These are phyloP conservation scores for Aquilaria sinensis DNA, from an alignment of 345 rosid species.

Conservation along the genomic window DNA sequence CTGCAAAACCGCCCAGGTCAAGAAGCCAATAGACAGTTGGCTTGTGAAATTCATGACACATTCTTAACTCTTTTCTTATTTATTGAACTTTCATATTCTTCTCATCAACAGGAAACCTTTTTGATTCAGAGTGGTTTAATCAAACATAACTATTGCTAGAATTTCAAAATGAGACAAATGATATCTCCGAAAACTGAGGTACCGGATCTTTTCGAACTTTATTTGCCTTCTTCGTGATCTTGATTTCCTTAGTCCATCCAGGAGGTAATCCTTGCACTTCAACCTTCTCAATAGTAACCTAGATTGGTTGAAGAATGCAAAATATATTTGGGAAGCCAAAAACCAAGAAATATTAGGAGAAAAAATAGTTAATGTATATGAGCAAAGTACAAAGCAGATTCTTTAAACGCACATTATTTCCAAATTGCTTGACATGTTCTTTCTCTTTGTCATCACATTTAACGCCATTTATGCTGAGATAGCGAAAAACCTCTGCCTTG, in stretches of 20 bases:
- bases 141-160: too few species aligned
- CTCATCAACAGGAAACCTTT: too few species aligned
- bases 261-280: conserved; percentile 70
- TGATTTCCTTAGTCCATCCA: conserved; percentile 87
- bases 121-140: too few species aligned
- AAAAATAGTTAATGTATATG: neutral
- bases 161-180: too few species aligned
- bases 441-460: conserved; percentile 24
- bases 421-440: conserved; percentile 7
- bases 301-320: conserved; percentile 32
- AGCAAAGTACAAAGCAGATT: conserved; percentile 7
- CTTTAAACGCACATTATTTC: conserved; percentile 23
- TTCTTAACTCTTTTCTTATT: too few species aligned
- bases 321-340: neutral
- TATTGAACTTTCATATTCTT: too few species aligned
- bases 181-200: conserved; percentile 7
- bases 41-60: too few species aligned
- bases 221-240: conserved; percentile 42
- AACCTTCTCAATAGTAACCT: conserved; percentile 54
- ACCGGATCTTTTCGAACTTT: conserved; percentile 69
- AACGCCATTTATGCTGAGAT: conserved; percentile 22
- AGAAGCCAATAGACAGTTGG: too few species aligned
- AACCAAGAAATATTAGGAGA: neutral
- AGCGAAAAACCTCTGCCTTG: conserved; percentile 35
- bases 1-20: too few species aligned